Percentiles rank a stretch among this genome's conserved stretches.
These are phyloP conservation scores for Arabidopsis thaliana DNA, from an alignment of 345 rosid genomes.

Conservation along the genomic window TAIR10.1 NC_003076.8:7049501-7050000, in stretches of 20 bases:
- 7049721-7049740: constrained; percentile 17
- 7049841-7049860: too few species aligned
- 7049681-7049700: constrained; percentile 6
- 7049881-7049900: not conserved
- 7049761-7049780: constrained; percentile 21
- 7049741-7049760: constrained; percentile 10
- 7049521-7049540: constrained; percentile 36
- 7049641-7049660: constrained; percentile 31
- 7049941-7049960: not conserved
- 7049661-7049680: constrained; percentile 25
- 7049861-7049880: not conserved
- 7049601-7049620: constrained; percentile 42
- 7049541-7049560: constrained; percentile 37
- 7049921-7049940: not conserved
- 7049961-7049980: not conserved
- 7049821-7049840: too few species aligned
- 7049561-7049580: constrained; percentile 36
- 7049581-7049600: constrained; percentile 43
- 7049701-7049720: constrained; percentile 4
- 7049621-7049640: constrained; percentile 41
- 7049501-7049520: constrained; percentile 40
- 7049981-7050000: not conserved
- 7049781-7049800: constrained; percentile 1
- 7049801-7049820: too few species aligned
- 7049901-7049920: not conserved